Percentiles rank a stretch among this genome's conserved stretches.
Conservation (phyloP, 805 yeast species). For the Soucietia sequanensis region DNA sequence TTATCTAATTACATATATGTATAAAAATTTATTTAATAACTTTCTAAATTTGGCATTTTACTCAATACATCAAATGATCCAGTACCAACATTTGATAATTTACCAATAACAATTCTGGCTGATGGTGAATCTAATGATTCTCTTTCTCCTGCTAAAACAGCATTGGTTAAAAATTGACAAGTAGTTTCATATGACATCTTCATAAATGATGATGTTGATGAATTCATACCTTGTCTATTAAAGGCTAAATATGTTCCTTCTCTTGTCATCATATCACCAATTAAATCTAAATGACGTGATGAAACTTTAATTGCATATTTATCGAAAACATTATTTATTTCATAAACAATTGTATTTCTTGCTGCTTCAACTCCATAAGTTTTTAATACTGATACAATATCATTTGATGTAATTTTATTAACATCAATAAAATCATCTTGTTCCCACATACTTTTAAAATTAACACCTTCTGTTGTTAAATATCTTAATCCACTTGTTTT, state of each 20-base stretch:
- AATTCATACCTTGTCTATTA: slow-evolving; percentile 97
- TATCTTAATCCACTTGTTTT: slow-evolving; percentile 58
- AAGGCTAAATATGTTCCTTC: slow-evolving; percentile 96
- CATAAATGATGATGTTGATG: slow-evolving; percentile 93
- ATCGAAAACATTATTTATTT: slow-evolving; percentile 92
- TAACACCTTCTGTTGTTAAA: slow-evolving; percentile 96
- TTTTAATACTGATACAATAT: slow-evolving; percentile 81
- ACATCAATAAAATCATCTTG: slow-evolving; percentile 91
- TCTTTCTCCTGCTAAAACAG: slow-evolving; percentile 87
- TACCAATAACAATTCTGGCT: slow-evolving; percentile 90
- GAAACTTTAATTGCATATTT: slow-evolving; percentile 95
- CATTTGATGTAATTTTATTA: slow-evolving; percentile 87
- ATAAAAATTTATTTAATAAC: neutral
- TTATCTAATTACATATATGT: too few relatives aligned
- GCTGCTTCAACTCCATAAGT: slow-evolving; percentile 99
- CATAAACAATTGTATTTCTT: slow-evolving; percentile 93
- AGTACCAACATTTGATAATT: slow-evolving; percentile 88
- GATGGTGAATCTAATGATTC: slow-evolving; percentile 91
- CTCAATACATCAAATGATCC: slow-evolving; percentile 87
- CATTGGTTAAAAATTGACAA: slow-evolving; percentile 94
- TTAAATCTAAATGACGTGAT: slow-evolving; percentile 89
- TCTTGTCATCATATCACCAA: slow-evolving; percentile 99
- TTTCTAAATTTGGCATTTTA: slow-evolving; percentile 33
- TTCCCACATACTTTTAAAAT: slow-evolving; percentile 97
- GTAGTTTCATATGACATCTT: slow-evolving; percentile 99